A percentile compares a stretch with the other conserved stretches of the same genome.
phyloP scores from a whole-genome alignment of 345 rosid species.

The Citrus australasica region DNA sequence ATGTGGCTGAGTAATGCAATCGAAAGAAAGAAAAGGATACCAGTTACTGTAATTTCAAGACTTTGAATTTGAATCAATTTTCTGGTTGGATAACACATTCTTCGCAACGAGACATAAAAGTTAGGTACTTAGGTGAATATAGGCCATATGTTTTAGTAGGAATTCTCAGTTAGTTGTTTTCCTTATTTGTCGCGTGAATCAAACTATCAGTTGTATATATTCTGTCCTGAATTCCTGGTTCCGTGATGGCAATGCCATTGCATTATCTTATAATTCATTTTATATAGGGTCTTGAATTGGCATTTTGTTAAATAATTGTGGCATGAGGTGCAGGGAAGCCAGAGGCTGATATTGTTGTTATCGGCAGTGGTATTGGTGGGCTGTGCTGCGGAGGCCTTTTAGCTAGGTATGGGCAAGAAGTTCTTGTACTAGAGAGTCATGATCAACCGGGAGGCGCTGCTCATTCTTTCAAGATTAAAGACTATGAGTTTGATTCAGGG shows the following conservation, averaged over 20 bases:
- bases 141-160: not conserved
- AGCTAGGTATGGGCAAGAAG: constrained; percentile 81
- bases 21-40: not conserved
- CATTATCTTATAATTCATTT: not conserved
- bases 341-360: constrained; percentile 86
- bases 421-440: constrained; percentile 79
- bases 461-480: constrained; percentile 77
- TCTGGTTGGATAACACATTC: not conserved
- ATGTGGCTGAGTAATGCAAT: not conserved
- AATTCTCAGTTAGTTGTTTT: not conserved
- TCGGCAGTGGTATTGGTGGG: constrained; percentile 90
- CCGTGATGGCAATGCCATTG: not conserved
- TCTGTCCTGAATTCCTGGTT: not conserved
- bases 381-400: constrained; percentile 85
- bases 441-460: constrained; percentile 91
- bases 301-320: not conserved
- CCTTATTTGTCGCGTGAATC: not conserved
- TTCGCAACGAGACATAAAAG: not conserved
- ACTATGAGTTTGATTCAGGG: constrained; percentile 86
- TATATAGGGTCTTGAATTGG: not conserved
- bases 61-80: not conserved
- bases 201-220: not conserved
- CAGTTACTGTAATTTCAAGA: not conserved
- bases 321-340: constrained; percentile 47
- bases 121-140: no score